Evolutionary conservation across 2,329 filamentous ascomycete species (phyloP).

Genomic region (Claviceps capensis): DNA sequence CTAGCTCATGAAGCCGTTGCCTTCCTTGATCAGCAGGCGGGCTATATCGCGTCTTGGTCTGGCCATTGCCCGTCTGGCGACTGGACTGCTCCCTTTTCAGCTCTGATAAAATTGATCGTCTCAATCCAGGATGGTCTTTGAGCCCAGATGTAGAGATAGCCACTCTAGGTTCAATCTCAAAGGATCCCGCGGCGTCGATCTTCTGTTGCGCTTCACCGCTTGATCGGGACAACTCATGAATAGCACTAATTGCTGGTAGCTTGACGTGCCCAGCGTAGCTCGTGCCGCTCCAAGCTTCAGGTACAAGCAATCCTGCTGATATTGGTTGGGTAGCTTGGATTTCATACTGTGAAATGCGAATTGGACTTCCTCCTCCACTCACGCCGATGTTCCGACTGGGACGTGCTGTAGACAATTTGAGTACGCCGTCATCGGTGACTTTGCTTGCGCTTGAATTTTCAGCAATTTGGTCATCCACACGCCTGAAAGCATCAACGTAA

Average conservation of each 20-base stretch:
- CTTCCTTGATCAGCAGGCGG: not conserved
- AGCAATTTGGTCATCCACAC: not conserved
- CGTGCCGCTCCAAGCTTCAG: not conserved
- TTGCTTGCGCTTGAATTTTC: not conserved
- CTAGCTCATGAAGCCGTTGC: conserved; percentile 3
- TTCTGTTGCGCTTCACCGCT: not conserved
- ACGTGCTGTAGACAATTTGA: not conserved
- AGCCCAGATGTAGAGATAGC: not conserved
- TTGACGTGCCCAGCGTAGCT: not conserved
- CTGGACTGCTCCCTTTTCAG: not conserved
- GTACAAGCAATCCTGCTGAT: not conserved
- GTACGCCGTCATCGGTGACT: not conserved
- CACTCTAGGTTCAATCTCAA: not conserved
- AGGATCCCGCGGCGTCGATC: not conserved
- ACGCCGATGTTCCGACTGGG: conserved; percentile 1
- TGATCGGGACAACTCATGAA: not conserved
- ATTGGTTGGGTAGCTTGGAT: not conserved
- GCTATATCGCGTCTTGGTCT: not conserved
- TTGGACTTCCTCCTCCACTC: conserved; percentile 4
- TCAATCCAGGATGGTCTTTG: not conserved
- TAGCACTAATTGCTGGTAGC: not conserved
- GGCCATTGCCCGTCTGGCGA: not conserved
- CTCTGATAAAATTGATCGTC: conserved; percentile 1
- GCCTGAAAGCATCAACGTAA: not conserved
- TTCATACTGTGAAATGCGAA: not conserved